Evolutionary conservation across 2,329 filamentous ascomycete species (phyloP), one percentile per base, ranked within the genome.

Genomic region (Fusarium camptoceras): DNA sequence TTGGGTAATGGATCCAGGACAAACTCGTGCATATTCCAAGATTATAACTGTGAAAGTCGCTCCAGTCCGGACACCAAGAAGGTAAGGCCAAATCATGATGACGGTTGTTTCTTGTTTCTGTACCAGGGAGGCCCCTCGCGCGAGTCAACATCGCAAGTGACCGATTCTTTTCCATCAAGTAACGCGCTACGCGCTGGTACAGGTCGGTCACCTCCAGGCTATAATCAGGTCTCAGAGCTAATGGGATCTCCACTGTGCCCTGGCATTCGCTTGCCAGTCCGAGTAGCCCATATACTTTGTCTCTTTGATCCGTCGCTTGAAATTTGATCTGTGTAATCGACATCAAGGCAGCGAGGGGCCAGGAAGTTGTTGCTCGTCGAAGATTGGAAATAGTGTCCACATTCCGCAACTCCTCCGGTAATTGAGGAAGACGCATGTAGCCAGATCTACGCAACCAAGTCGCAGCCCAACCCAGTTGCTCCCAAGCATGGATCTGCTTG

Each of bases 281-380:
- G 0, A 37, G 5, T 0, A n/a, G 31, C 16, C 31, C 5, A 37
- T 37, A 37, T 6, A 37, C 4, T 3, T 37, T n/a, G 3, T 37
- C 31, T 37, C 31, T 37, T 4, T 37, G 16, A 16, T 37, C 16
- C 0, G 16, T 37, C 4, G 16, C 31, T 2, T 37, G 16, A 1
- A 37, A 18, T 4, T 37, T 37, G 3, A n/a, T 6, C 5, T 37
- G 31, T 4, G 31, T 37, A 6, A 37, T 37, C 0, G 16, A n/a
- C 6, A 37, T n/a, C 16, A 37, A 37, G 2, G 31, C 9, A 1
- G 16, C 16, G 1, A 37, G 16, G 0, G 31, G 16, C 31, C 16
- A 34, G 0, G 8, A 0, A 4, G 16, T 18, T 0, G 8, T 5
- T 34, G 5, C 1, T 10, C 16, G 10, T 34, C 16, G 8, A 0